These are phyloP conservation scores for Fusarium longipes DNA, from an alignment of 2,329 filamentous ascomycete genomes.

Conservation along the genomic window DNA sequence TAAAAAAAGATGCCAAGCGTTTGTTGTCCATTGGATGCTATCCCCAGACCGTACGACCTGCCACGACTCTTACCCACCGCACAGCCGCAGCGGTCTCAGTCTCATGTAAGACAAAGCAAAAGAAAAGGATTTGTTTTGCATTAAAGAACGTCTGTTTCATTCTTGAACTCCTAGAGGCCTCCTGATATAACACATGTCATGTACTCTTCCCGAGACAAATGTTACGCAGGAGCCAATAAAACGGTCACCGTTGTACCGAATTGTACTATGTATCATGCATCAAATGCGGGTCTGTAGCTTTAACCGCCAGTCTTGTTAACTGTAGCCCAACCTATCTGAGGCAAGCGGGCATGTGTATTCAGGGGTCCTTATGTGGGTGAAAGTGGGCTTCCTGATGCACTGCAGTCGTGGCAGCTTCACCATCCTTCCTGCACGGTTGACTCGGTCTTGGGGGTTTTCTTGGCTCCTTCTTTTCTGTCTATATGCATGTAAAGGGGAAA, in stretches of 20 bases:
- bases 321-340: background rate
- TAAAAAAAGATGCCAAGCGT: slow-evolving; percentile 5
- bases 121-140: background rate
- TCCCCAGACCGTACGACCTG: slow-evolving; percentile 1
- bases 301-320: slow-evolving; percentile 1
- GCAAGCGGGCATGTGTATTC: background rate
- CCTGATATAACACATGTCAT: background rate
- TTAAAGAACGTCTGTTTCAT: background rate
- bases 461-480: slow-evolving; percentile 1
- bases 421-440: slow-evolving; percentile 19
- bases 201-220: slow-evolving; percentile 3
- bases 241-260: slow-evolving; percentile 6
- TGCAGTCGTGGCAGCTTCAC: slow-evolving; percentile 39
- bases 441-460: slow-evolving; percentile 35
- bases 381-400: slow-evolving; percentile 25
- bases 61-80: slow-evolving; percentile 28
- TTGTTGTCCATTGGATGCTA: slow-evolving; percentile 7
- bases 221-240: slow-evolving; percentile 3
- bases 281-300: slow-evolving; percentile 23
- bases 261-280: slow-evolving; percentile 7
- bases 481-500: background rate
- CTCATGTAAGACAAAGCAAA: background rate
- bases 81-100: background rate
- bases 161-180: background rate
- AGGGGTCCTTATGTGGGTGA: slow-evolving; percentile 5